Conservation (phyloP, 208 protist genomes). For the Lotmaria passim region DNA sequence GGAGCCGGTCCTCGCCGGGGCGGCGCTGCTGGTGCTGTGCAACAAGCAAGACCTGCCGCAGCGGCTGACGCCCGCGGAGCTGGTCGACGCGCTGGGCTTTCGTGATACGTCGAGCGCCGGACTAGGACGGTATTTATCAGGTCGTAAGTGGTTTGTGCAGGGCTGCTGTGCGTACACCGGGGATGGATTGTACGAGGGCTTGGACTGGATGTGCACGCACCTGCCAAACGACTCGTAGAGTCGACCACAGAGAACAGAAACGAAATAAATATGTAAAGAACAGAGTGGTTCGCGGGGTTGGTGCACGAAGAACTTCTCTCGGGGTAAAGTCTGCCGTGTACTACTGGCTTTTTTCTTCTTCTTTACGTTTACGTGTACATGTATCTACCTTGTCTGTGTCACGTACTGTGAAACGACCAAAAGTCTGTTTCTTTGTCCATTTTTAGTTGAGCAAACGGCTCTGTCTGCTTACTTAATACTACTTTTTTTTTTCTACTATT, state of each 20-base stretch:
- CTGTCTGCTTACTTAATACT: too few relatives aligned
- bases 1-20: conserved; percentile 84
- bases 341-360: too few relatives aligned
- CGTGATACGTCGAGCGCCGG: conserved; percentile 35
- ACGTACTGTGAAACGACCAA: too few relatives aligned
- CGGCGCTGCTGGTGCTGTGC: conserved; percentile 92
- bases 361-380: too few relatives aligned
- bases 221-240: conserved; percentile 43
- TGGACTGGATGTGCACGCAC: conserved; percentile 95
- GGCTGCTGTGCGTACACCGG: conserved; percentile 95
- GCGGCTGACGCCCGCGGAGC: conserved; percentile 56
- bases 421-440: too few relatives aligned
- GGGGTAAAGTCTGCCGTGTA: too few relatives aligned
- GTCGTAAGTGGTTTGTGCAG: conserved; percentile 94
- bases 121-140: conserved; percentile 40
- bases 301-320: too few relatives aligned
- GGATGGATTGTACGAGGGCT: conserved; percentile 96
- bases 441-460: too few relatives aligned
- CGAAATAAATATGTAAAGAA: too few relatives aligned
- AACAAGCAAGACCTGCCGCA: conserved; percentile 96
- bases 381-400: too few relatives aligned
- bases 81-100: conserved; percentile 67
- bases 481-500: too few relatives aligned
- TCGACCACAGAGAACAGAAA: not conserved
- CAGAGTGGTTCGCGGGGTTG: too few relatives aligned